Percentiles rank a stretch among this genome's conserved stretches.
phyloP scores from a whole-genome alignment of 495 filamentous ascomycete genomes.

The Penicillium paxilli region DNA sequence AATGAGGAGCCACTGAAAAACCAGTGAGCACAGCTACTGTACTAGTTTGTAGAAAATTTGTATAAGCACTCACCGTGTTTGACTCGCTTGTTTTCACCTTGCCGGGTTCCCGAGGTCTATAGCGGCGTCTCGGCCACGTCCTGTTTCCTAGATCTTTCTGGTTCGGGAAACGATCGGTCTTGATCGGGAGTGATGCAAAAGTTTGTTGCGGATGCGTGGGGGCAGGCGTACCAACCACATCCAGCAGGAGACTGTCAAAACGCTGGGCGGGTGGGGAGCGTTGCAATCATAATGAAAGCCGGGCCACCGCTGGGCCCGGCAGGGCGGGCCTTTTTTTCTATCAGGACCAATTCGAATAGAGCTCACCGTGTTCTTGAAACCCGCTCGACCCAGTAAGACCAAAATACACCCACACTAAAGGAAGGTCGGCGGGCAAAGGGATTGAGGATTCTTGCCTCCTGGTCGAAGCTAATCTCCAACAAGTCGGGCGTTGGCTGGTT shows the following conservation, averaged over 20 bases:
- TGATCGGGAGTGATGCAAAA: constrained; percentile 14
- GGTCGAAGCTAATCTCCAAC: constrained; percentile 23
- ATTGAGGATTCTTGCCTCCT: constrained; percentile 1
- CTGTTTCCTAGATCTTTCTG: neutral
- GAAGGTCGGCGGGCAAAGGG: neutral
- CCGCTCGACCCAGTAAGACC: constrained; percentile 2
- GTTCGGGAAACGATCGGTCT: constrained; percentile 8
- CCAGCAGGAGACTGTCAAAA: constrained; percentile 13
- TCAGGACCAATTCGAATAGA: constrained; percentile 8
- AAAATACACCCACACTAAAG: neutral
- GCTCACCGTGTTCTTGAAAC: constrained; percentile 7
- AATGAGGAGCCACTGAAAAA: neutral
- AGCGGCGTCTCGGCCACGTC: constrained; percentile 3
- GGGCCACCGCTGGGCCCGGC: constrained; percentile 2
- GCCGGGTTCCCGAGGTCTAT: constrained; percentile 16
- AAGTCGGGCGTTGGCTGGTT: constrained; percentile 4
- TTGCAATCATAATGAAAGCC: constrained; percentile 12
- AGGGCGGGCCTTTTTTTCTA: neutral
- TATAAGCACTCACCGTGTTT: neutral
- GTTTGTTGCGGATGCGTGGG: constrained; percentile 17
- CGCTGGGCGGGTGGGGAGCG: constrained; percentile 16
- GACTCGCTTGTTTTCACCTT: constrained; percentile 22
- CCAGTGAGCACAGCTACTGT: neutral
- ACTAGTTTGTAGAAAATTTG: neutral
- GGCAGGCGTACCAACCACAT: constrained; percentile 18